These are phyloP conservation scores for Suillus decipiens DNA, from an alignment of 768 basidiomycete genomes.

Conservation along the genomic window DNA sequence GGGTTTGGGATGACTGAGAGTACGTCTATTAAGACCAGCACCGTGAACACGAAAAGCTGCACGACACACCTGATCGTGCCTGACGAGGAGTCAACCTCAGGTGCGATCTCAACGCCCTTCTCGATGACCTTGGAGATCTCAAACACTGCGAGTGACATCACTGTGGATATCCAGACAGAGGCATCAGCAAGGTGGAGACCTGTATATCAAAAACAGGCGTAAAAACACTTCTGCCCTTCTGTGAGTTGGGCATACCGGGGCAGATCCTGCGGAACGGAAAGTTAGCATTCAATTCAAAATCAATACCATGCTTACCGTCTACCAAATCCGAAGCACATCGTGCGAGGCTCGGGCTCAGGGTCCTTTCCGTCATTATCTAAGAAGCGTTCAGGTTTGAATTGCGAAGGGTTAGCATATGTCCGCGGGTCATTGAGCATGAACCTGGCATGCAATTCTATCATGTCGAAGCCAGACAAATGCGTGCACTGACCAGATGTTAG, in stretches of 20 bases:
- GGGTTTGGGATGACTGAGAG: conserved; percentile 55
- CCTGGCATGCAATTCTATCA: conserved; percentile 17
- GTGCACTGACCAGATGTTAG: conserved; percentile 24
- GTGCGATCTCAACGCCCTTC: conserved; percentile 50
- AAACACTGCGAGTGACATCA: conserved; percentile 49
- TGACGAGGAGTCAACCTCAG: conserved; percentile 55
- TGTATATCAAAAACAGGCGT: conserved; percentile 22
- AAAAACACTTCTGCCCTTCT: no score
- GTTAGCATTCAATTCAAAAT: conserved; percentile 12
- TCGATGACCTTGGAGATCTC: conserved; percentile 46
- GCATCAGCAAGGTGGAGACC: conserved; percentile 55
- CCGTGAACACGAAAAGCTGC: not conserved
- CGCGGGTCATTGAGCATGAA: conserved; percentile 32
- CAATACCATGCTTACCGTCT: conserved; percentile 44
- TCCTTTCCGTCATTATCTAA: conserved; percentile 37
- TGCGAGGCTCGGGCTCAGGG: conserved; percentile 59
- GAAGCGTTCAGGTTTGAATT: conserved; percentile 64
- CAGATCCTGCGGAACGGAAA: conserved; percentile 23
- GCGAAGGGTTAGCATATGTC: conserved; percentile 52
- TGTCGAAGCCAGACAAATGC: conserved; percentile 15
- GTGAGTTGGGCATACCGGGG: conserved; percentile 23
- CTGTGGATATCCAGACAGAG: conserved; percentile 46
- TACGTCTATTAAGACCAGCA: conserved; percentile 6
- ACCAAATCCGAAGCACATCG: conserved; percentile 70
- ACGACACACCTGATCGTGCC: conserved; percentile 60